Base-by-base conservation (phyloP, 176 grass and related monocot species). In the Eleusine coracana region DNA sequence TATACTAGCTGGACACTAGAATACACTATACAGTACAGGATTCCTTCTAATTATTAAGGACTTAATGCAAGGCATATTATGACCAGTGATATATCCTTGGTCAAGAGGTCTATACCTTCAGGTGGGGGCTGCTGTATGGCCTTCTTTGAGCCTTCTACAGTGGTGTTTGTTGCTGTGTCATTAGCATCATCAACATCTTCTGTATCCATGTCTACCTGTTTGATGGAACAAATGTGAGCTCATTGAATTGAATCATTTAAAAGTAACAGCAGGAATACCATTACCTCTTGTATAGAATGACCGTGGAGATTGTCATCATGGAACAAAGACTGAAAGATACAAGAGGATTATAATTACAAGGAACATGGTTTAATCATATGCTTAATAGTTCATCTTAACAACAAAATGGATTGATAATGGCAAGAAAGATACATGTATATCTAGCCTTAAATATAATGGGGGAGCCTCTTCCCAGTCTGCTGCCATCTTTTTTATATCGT, bases 141-240 rank as follows among this genome's bases (percentile, higher is more conserved):
- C 77, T 83, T 81, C 71, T 93, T 25, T 84, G 77, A 77, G 74
- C 56, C 42, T 71, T 66, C 86, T 80, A 37, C 49, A 71, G 84
- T 37, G n/a, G 73, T 82, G 48, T 66, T 94, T 58, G 68, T 14
- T 85, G 83, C 7, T 42, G 63, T 52, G 34, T 78, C 31, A 71
- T 36, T 86, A 46, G 67, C 41, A 52, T 77, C 80, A 81, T 93
- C 90, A 6, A 45, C 83, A 88, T 95, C 92, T 77, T 93, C 92
- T 44, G 88, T 88, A 66, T 98, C 96, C 96, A 98, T 98, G 48
- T 98, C 92, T 80, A 98, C 92, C 96, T 98, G 82, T 90, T 88
- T 85, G 28, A 80, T 38, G 17, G 66, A 70, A 6, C 81, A 40
- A 80, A 48, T 25, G 23, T 86, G 70, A 66, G 68, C 45, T 67